phyloP scores from a whole-genome alignment of 73 alveolate species.

The Paramecium bursaria region DNA sequence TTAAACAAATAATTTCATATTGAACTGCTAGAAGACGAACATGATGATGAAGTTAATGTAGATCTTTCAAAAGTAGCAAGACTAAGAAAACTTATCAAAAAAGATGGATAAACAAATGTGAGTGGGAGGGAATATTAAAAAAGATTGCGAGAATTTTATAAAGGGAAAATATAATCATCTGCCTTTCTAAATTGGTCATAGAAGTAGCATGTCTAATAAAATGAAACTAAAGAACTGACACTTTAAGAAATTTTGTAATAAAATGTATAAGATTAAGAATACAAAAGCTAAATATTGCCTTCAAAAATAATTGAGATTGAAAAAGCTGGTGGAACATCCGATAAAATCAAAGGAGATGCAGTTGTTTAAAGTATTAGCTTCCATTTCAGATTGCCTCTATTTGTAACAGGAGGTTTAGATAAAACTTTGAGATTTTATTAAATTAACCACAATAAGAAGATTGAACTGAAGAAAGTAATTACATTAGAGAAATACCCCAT shows the following conservation, averaged over 20 bases:
- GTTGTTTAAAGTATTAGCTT: slow-evolving; percentile 28
- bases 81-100: slow-evolving; percentile 62
- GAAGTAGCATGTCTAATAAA: neutral
- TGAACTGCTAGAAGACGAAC: slow-evolving; percentile 57
- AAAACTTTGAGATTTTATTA: slow-evolving; percentile 20
- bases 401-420: slow-evolving; percentile 57
- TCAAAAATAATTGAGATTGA: slow-evolving; percentile 56
- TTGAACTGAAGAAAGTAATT: neutral
- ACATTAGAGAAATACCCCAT: slow-evolving; percentile 13
- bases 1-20: neutral
- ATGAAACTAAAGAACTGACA: neutral
- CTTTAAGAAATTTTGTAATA: slow-evolving; percentile 52
- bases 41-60: slow-evolving; percentile 56
- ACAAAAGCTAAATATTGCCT: neutral
- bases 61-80: slow-evolving; percentile 60
- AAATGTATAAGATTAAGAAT: slow-evolving; percentile 12
- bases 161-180: slow-evolving; percentile 15
- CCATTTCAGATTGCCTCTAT: slow-evolving; percentile 38
- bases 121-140: slow-evolving; percentile 62
- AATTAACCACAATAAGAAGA: slow-evolving; percentile 33
- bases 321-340: slow-evolving; percentile 55
- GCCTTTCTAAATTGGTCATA: slow-evolving; percentile 63
- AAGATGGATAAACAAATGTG: slow-evolving; percentile 57
- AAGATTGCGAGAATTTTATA: slow-evolving; percentile 57
- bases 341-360: neutral